Evolutionary conservation across 768 basidiomycete genomes (phyloP).

Genomic region (Pleurotus ostreatus): DNA sequence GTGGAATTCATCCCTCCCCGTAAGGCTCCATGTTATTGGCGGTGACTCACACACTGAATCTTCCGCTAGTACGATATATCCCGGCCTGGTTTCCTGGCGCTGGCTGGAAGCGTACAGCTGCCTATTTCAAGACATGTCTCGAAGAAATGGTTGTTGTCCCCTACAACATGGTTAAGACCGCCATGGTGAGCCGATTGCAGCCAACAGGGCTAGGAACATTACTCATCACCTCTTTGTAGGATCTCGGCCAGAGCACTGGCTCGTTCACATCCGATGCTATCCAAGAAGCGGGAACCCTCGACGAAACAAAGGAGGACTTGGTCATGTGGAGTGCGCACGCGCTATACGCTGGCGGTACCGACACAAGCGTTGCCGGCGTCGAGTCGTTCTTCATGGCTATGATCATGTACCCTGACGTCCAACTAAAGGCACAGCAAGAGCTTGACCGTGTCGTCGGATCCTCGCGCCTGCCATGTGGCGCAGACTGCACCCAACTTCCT

Average conservation of each 20-base stretch:
- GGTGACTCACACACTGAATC: not conserved
- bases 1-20: constrained; percentile 16
- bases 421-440: constrained; percentile 16
- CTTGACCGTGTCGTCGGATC: constrained; percentile 15
- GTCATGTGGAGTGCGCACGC: not conserved
- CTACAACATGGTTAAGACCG: constrained; percentile 1
- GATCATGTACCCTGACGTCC: constrained; percentile 9
- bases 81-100: not conserved
- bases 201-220: no score
- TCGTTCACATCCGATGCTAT: not conserved
- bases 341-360: constrained; percentile 5
- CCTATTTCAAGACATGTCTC: not conserved
- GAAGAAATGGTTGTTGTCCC: not conserved
- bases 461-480: not conserved
- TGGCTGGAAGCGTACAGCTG: not conserved
- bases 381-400: constrained; percentile 9
- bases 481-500: constrained; percentile 9
- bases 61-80: not conserved
- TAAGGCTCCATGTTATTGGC: not conserved
- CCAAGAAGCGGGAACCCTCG: not conserved
- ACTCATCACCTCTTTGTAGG: not conserved
- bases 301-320: not conserved
- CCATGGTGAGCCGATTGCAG: no score
- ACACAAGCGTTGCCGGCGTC: constrained; percentile 7
- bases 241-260: not conserved